A percentile compares a stretch with the other conserved stretches of the same genome.
These are phyloP conservation scores for Solanum hybrid DNA, from an alignment of 305 asterid species.

Conservation along the genomic window DNA sequence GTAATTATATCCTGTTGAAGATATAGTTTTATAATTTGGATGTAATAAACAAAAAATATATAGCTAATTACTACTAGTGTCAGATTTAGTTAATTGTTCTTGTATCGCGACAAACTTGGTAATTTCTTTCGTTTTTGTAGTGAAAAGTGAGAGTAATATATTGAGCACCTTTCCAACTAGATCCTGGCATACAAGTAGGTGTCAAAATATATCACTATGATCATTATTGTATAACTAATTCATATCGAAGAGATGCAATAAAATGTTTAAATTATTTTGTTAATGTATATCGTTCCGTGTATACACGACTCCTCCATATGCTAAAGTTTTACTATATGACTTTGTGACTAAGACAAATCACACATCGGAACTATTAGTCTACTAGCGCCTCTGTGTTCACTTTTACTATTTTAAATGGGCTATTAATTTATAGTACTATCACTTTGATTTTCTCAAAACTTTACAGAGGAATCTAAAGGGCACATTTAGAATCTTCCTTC, in stretches of 20 bases:
- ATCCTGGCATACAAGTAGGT: background rate
- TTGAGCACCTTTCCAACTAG: background rate
- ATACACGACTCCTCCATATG: background rate
- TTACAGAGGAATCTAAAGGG: constrained; percentile 8
- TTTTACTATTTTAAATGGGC: background rate
- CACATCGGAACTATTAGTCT: background rate
- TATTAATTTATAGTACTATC: background rate
- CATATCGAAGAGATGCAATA: background rate
- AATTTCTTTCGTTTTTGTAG: background rate
- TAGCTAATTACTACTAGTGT: background rate
- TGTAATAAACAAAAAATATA: background rate
- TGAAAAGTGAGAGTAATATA: background rate
- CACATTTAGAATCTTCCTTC: constrained; percentile 13
- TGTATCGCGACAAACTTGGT: too few species aligned
- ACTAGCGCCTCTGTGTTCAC: background rate
- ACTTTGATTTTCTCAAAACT: background rate
- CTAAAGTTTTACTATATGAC: background rate
- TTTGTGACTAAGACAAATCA: background rate
- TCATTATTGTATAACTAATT: background rate
- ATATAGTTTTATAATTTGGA: background rate
- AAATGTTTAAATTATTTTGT: background rate
- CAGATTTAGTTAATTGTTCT: background rate
- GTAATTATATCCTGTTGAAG: background rate
- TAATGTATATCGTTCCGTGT: background rate
- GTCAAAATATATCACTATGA: background rate